Percentiles rank a stretch among this genome's conserved stretches.
Evolutionary conservation across 2,329 filamentous ascomycete genomes (phyloP).

Genomic region (Fusarium sp.): DNA sequence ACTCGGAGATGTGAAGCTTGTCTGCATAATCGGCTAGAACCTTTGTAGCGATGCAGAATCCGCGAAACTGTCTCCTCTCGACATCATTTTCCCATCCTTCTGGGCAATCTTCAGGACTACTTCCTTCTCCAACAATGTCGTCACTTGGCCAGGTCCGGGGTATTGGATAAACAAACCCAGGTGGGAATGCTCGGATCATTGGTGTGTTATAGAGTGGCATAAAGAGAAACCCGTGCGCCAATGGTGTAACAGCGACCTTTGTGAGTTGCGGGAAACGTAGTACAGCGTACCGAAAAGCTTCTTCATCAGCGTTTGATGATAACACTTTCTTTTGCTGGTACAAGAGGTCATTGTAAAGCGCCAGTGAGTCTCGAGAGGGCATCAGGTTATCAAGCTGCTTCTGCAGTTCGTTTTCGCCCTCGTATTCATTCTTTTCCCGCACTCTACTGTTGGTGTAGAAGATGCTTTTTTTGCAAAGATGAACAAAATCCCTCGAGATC

Average conservation of each 20-base stretch:
- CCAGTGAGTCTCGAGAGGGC: background rate
- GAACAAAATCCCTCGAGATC: background rate
- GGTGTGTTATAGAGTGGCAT: background rate
- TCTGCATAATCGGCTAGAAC: background rate
- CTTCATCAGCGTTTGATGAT: background rate
- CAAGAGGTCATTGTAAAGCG: background rate
- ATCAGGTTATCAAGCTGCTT: background rate
- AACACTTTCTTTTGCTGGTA: background rate
- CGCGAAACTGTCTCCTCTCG: background rate
- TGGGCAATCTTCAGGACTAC: background rate
- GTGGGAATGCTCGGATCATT: slow-evolving; percentile 6
- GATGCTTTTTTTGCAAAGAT: background rate
- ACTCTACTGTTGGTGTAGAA: background rate
- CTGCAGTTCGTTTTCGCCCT: background rate
- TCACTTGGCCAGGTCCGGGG: background rate
- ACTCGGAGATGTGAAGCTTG: background rate
- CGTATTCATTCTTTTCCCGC: background rate
- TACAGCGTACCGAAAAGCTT: background rate
- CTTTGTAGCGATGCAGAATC: background rate
- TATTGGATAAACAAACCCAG: background rate
- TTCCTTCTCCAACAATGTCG: rapidly evolving
- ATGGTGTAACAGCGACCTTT: background rate
- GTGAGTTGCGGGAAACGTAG: background rate
- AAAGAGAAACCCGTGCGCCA: background rate
- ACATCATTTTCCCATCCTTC: background rate